phyloP scores from a whole-genome alignment of 2,329 filamentous ascomycete genomes.

The Seiridium unicorne region DNA sequence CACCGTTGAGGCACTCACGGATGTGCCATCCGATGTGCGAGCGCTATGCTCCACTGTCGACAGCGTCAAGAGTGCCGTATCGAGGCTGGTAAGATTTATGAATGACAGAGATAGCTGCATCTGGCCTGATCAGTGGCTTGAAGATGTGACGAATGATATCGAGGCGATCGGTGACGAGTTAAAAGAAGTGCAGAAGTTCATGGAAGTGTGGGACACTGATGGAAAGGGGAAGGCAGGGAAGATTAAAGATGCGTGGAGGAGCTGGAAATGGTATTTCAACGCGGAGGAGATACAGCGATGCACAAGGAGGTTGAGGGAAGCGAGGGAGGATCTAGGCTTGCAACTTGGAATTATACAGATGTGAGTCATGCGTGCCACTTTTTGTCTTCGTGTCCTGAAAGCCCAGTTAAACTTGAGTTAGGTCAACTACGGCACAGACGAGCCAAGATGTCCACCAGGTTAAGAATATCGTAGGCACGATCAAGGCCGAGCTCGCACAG shows the following conservation, averaged over 20 bases:
- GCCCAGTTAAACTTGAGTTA: not conserved
- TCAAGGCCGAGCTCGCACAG: not conserved
- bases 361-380: not conserved
- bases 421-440: constrained; percentile 1
- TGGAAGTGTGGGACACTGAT: not conserved
- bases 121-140: not conserved
- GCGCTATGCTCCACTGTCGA: constrained; percentile 1
- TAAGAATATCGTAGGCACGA: not conserved
- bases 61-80: constrained; percentile 1
- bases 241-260: not conserved
- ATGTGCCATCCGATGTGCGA: not conserved
- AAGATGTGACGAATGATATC: not conserved
- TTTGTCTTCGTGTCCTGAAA: not conserved
- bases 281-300: not conserved
- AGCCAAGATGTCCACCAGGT: not conserved
- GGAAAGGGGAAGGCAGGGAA: not conserved
- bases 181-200: not conserved
- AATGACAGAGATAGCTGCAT: not conserved
- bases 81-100: not conserved
- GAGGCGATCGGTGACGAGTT: not conserved
- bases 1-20: not conserved
- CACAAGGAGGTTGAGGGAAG: not conserved
- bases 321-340: not conserved
- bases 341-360: not conserved
- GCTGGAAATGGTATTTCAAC: constrained; percentile 1